Percentiles rank a stretch among this genome's conserved stretches.
phyloP scores from a whole-genome alignment of 345 rosid genomes.

The Dipteronia dyeriana region DNA sequence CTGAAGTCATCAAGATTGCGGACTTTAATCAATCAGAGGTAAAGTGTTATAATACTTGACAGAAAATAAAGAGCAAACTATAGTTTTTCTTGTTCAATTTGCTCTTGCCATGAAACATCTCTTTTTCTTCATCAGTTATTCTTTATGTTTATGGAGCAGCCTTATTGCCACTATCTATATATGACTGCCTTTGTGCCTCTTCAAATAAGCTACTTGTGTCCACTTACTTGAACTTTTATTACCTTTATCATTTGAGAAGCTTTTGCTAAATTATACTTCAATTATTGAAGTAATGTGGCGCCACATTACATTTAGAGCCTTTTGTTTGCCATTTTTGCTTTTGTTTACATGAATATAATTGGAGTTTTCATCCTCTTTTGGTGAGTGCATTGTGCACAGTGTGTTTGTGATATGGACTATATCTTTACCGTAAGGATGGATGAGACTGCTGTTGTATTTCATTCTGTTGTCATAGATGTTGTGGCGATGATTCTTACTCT shows the following conservation, averaged over 20 bases:
- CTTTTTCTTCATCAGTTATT: not conserved
- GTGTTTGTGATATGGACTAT: not conserved
- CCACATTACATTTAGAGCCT: too few relatives aligned
- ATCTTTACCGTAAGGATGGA: not conserved
- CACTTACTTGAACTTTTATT: not conserved
- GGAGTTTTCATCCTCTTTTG: not conserved
- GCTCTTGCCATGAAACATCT: not conserved
- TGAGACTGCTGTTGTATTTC: not conserved
- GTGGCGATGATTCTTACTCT: not conserved
- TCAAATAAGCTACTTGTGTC: not conserved
- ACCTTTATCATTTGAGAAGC: not conserved
- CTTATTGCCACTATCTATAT: not conserved
- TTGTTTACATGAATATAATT: not conserved
- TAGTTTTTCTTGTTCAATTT: not conserved
- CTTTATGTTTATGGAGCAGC: constrained; percentile 11
- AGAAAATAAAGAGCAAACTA: not conserved
- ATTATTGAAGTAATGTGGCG: not conserved
- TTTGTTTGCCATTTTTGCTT: too few relatives aligned
- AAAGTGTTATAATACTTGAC: constrained; percentile 8
- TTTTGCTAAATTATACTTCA: not conserved
- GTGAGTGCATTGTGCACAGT: not conserved
- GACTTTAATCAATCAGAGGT: constrained; percentile 81
- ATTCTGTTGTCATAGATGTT: not conserved
- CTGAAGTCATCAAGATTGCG: constrained; percentile 69
- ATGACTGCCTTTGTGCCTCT: not conserved